A percentile compares a stretch with the other conserved stretches of the same genome.
phyloP scores from a whole-genome alignment of 441 rosid genomes.

The Manihot esculenta region DNA sequence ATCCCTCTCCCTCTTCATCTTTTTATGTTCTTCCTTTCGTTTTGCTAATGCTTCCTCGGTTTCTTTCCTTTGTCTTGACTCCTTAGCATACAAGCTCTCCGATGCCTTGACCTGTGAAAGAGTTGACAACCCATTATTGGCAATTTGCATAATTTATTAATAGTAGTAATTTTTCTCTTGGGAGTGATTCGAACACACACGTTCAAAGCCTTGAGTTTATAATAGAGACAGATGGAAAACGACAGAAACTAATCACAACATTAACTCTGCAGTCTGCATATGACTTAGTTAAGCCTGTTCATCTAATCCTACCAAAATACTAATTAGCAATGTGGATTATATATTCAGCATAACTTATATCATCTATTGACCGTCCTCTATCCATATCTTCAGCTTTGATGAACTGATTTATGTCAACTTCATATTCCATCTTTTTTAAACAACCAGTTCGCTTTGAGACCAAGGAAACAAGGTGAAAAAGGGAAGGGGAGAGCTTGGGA shows the following conservation, averaged over 20 bases:
- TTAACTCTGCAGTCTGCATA: too few species aligned
- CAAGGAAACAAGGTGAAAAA: background rate
- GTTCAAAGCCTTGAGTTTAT: too few species aligned
- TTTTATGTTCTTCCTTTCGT: conserved; percentile 51
- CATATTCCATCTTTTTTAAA: too few species aligned
- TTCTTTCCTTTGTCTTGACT: conserved; percentile 63
- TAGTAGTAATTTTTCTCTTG: too few species aligned
- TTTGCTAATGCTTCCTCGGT: conserved; percentile 57
- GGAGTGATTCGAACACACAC: too few species aligned
- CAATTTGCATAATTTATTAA: conserved; percentile 19
- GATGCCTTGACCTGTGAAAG: conserved; percentile 53
- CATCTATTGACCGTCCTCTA: background rate
- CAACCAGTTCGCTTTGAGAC: too few species aligned
- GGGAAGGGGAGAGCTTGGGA: too few species aligned
- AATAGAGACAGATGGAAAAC: too few species aligned
- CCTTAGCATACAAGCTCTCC: conserved; percentile 57
- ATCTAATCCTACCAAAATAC: too few species aligned
- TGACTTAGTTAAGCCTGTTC: too few species aligned
- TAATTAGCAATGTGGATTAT: background rate
- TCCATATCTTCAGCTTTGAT: background rate
- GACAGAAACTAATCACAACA: too few species aligned
- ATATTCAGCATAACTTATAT: background rate
- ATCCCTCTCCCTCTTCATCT: conserved; percentile 48
- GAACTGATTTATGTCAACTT: conserved; percentile 6
- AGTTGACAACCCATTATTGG: background rate